phyloP scores from a whole-genome alignment of 2,329 filamentous ascomycete genomes.

The Aureobasidium sp. region DNA sequence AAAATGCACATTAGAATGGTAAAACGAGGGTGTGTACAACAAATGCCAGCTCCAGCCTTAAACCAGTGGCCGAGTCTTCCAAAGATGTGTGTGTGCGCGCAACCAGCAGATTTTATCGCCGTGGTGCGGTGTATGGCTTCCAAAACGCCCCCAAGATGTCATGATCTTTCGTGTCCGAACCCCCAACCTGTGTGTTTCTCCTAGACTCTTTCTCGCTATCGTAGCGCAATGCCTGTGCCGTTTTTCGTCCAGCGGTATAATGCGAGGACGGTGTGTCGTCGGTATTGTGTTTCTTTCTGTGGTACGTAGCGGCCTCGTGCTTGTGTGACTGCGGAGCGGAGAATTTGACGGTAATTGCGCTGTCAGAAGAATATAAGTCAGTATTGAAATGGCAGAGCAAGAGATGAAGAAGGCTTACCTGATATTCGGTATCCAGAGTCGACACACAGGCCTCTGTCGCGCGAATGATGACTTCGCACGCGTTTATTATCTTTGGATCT shows the following conservation, averaged over 20 bases:
- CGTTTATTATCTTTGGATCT: constrained; percentile 8
- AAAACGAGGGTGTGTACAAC: background rate
- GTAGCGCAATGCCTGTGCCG: constrained; percentile 7
- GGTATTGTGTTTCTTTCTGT: constrained; percentile 10
- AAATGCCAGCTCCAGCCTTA: background rate
- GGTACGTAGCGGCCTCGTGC: constrained; percentile 11
- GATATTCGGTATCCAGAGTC: constrained; percentile 9
- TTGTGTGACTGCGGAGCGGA: constrained; percentile 10
- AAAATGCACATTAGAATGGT: background rate
- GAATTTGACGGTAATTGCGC: constrained; percentile 8
- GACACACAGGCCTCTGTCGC: constrained; percentile 11
- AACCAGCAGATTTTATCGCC: background rate
- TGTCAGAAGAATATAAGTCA: background rate
- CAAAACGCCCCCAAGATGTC: background rate
- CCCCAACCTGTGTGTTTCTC: background rate
- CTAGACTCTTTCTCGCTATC: background rate
- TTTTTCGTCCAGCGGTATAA: constrained; percentile 9
- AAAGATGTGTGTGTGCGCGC: background rate
- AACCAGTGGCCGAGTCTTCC: background rate
- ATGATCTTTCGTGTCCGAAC: background rate
- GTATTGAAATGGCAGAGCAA: background rate
- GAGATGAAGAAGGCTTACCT: background rate
- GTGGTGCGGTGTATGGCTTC: background rate
- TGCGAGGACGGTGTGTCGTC: constrained; percentile 9
- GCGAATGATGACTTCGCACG: constrained; percentile 11